Base-by-base conservation (phyloP, 2,329 filamentous ascomycete genomes). In the Aspergillus alliaceus region DNA sequence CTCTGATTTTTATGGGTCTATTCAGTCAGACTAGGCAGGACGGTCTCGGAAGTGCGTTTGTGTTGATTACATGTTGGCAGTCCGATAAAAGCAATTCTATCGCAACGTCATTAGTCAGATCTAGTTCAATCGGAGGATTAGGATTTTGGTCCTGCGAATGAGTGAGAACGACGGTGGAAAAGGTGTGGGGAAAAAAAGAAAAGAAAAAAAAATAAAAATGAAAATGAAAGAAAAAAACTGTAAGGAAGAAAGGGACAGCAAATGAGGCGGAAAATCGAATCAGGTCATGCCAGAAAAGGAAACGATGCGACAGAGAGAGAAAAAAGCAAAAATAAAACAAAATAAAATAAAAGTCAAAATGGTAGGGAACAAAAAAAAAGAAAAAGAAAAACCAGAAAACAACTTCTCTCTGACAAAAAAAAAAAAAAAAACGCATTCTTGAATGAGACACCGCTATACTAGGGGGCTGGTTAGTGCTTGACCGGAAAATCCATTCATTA, bases 261-360 rank as follows among this genome's bases (percentile, higher is more conserved):
- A 52, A 54, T 22, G 24, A 51, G 37, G 29, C 31, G 27, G 37
- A 53, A 46, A 39, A 40, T 39, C 20, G 32, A 34, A 27, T 37
- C 35, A 22, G 56, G 15, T 49, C 53, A 55, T 51, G 59, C 50
- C 44, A 53, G 24, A 52, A 52, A 57, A 44, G n/a, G 56, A 35
- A 53, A 47, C 39, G 40, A 42, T 37, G 29, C 52, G 31, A 42
- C 22, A 59, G 20, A 25, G 18, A 25, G 27, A 9, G 14, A 44
- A 44, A 44, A 44, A 44, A n/a, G 52, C 40, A 50, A 52, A 48
- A 5, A 39, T 24, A 25, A 39, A 54, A 32, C 53, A 32, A 20
- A 22, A 40, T 22, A 5, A 39, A 29, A 25, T 34, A 54, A 32
- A 54, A 32, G 18, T 22, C 22, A 40, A 39, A 40, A 22, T 22